Percentiles rank a stretch among this genome's conserved stretches.
Conservation (phyloP, 108 stramenopile genomes). For the Nitzschia inconspicua region DNA sequence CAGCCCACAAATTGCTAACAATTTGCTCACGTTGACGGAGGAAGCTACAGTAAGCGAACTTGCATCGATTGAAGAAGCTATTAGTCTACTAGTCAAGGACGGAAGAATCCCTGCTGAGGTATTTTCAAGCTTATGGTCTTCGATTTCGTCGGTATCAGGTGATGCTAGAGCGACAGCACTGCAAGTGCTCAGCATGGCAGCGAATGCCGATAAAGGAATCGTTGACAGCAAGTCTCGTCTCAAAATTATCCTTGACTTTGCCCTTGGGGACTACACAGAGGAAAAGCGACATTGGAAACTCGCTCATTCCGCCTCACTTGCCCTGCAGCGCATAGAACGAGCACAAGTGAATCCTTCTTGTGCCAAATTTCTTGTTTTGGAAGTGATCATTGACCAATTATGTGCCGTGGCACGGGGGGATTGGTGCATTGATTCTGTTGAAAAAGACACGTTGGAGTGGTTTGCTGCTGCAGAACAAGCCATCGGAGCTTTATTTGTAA, state of each 20-base stretch:
- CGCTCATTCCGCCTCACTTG: constrained; percentile 72
- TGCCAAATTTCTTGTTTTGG: constrained; percentile 75
- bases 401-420: constrained; percentile 76
- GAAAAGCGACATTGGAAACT: constrained; percentile 76
- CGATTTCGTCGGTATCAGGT: constrained; percentile 56
- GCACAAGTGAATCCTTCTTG: constrained; percentile 59
- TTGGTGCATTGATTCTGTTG: constrained; percentile 74
- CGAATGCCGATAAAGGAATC: constrained; percentile 80
- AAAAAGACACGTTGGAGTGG: constrained; percentile 73
- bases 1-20: constrained; percentile 78
- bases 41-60: constrained; percentile 83
- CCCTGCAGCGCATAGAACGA: constrained; percentile 69
- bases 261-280: constrained; percentile 75
- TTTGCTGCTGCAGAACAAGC: constrained; percentile 89
- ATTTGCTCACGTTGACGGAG: constrained; percentile 73
- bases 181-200: constrained; percentile 84
- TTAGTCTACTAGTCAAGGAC: constrained; percentile 74
- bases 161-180: constrained; percentile 71
- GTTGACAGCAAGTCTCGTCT: constrained; percentile 85
- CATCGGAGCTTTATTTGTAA: constrained; percentile 75
- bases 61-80: constrained; percentile 93
- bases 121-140: constrained; percentile 77
- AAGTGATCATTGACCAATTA: constrained; percentile 74
- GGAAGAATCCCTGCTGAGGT: constrained; percentile 79
- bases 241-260: constrained; percentile 72